These are phyloP conservation scores for Naegleria lovaniensis DNA, from an alignment of 208 protist genomes.

Conservation along the genomic window DNA sequence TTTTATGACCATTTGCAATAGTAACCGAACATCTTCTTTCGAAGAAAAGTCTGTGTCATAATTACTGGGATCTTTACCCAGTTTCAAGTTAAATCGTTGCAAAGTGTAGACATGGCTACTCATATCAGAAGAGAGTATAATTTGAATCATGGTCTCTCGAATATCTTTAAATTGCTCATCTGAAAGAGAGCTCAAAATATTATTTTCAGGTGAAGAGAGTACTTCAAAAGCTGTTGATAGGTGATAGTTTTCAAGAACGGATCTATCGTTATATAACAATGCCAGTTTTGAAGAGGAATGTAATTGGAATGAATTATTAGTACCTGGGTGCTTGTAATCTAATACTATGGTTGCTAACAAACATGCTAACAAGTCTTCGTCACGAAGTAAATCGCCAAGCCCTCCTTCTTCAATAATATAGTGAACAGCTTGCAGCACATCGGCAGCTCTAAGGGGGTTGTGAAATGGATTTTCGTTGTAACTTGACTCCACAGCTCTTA, in stretches of 20 bases:
- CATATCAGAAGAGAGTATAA: conserved; percentile 88
- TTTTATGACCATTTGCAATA: conserved; percentile 77
- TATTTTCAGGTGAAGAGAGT: conserved; percentile 65
- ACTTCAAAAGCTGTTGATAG: conserved; percentile 74
- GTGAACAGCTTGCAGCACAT: conserved; percentile 61
- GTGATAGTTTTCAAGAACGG: conserved; percentile 88
- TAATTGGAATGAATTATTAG: conserved; percentile 63
- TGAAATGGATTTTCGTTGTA: conserved; percentile 67
- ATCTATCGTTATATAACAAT: conserved; percentile 84
- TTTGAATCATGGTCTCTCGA: conserved; percentile 73
- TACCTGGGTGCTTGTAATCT: conserved; percentile 90
- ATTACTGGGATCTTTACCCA: conserved; percentile 49
- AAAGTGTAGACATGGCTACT: conserved; percentile 72
- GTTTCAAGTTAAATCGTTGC: conserved; percentile 53
- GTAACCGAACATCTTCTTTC: conserved; percentile 67
- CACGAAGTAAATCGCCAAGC: conserved; percentile 47
- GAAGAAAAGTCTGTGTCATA: conserved; percentile 50
- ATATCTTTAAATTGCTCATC: conserved; percentile 68
- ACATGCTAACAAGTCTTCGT: conserved; percentile 72
- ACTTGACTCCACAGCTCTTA: conserved; percentile 45
- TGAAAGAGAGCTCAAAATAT: conserved; percentile 69
- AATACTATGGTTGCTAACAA: conserved; percentile 83
- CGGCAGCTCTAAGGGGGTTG: conserved; percentile 58
- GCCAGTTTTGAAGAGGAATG: conserved; percentile 63
- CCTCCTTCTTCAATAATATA: conserved; percentile 36